A percentile compares a stretch with the other conserved stretches of the same genome.
phyloP scores from a whole-genome alignment of 129 eudicot genomes.

The Escallonia rubra region DNA sequence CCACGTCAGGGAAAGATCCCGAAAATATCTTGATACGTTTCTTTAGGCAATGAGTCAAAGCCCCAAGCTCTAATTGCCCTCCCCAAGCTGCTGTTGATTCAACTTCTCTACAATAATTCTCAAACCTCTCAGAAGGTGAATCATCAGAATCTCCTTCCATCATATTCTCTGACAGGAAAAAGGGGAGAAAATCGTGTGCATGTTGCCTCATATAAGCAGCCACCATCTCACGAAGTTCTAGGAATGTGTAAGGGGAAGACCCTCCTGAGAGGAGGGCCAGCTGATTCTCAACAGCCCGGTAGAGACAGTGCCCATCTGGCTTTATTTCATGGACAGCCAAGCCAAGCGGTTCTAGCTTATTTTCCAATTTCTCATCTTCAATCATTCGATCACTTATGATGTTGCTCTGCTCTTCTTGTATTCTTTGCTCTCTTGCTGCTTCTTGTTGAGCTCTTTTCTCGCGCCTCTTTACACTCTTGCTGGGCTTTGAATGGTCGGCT shows the following conservation, averaged over 20 bases:
- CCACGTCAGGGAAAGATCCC: slow-evolving; percentile 96
- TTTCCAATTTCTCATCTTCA: slow-evolving; percentile 59
- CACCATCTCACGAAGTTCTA: slow-evolving; percentile 78
- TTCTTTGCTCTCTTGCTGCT: slow-evolving; percentile 91
- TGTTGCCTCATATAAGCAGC: slow-evolving; percentile 78
- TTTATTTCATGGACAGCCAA: slow-evolving; percentile 61
- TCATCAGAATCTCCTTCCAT: slow-evolving; percentile 53
- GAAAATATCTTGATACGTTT: slow-evolving; percentile 82
- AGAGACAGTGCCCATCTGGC: slow-evolving; percentile 95
- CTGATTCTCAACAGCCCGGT: slow-evolving; percentile 89
- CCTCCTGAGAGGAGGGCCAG: slow-evolving; percentile 45
- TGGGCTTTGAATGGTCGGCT: slow-evolving; percentile 60
- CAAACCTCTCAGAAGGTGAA: slow-evolving; percentile 55
- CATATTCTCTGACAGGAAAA: slow-evolving; percentile 65
- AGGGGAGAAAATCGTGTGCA: slow-evolving; percentile 67
- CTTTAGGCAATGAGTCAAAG: slow-evolving; percentile 68
- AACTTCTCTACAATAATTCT: slow-evolving; percentile 76
- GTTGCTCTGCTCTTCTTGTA: slow-evolving; percentile 82
- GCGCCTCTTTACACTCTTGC: slow-evolving; percentile 75
- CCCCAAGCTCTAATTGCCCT: slow-evolving; percentile 90
- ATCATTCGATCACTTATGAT: slow-evolving; percentile 56
- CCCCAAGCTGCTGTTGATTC: slow-evolving; percentile 99
- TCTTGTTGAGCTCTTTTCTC: slow-evolving; percentile 86
- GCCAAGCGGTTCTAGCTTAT: slow-evolving; percentile 78
- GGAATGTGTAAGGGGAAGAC: slow-evolving; percentile 54